These are phyloP conservation scores for Phytophthora hibernalis DNA, from an alignment of 352 stramenopile species.

Conservation along the genomic window DNA sequence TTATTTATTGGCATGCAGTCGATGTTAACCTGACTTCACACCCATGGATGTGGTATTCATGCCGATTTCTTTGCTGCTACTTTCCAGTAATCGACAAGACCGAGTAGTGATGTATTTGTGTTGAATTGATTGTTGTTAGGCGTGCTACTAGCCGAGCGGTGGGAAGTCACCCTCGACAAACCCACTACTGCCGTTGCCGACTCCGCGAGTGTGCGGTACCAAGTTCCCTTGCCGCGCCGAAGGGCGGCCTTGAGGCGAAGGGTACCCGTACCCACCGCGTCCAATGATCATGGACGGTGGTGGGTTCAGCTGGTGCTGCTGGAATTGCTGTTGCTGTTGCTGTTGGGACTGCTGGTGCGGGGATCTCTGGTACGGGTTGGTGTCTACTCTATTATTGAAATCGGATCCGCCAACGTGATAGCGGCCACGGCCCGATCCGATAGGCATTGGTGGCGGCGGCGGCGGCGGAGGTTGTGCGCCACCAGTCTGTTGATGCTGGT, in stretches of 20 bases:
- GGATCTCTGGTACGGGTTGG: conserved; percentile 43
- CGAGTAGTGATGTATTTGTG: conserved; percentile 17
- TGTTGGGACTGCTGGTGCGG: conserved; percentile 49
- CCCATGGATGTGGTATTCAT: conserved; percentile 5
- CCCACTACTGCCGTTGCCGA: conserved; percentile 27
- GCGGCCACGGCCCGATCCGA: conserved; percentile 40
- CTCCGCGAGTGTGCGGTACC: conserved; percentile 30
- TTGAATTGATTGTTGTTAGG: conserved; percentile 20
- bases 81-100: no score
- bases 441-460: conserved; percentile 36
- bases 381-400: conserved; percentile 75
- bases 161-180: conserved; percentile 81
- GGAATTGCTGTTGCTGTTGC: conserved; percentile 44
- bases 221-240: conserved; percentile 29
- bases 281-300: conserved; percentile 41
- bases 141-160: conserved; percentile 63
- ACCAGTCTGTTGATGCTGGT: conserved; percentile 35
- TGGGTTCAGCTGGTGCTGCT: conserved; percentile 46
- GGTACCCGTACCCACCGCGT: conserved; percentile 38
- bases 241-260: conserved; percentile 38
- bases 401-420: conserved; percentile 41
- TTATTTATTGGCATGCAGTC: conserved; percentile 49
- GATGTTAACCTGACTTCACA: conserved; percentile 18
- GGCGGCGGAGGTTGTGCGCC: conserved; percentile 19
- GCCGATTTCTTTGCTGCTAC: neutral